Conservation (phyloP, 2,329 filamentous ascomycete species). For the Aspergillus transmontanensis region DNA sequence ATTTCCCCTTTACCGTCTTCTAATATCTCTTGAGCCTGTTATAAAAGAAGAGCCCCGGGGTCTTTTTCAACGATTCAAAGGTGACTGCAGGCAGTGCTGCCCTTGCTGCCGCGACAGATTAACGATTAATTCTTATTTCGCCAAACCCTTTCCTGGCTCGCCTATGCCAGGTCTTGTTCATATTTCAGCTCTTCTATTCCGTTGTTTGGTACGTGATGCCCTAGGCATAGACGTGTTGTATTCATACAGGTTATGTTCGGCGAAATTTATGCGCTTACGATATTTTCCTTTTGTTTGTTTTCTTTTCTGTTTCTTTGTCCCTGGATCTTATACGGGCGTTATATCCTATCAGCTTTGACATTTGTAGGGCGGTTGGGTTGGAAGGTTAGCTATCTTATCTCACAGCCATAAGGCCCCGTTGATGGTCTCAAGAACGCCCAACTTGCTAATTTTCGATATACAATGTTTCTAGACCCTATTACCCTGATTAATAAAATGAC, state of each 20-base stretch:
- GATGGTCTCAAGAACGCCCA: not conserved
- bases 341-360: not conserved
- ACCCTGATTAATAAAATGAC: not conserved
- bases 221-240: constrained; percentile 1
- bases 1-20: not conserved
- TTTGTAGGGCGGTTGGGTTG: not conserved
- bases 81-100: not conserved
- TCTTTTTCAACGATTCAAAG: not conserved
- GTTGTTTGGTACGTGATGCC: not conserved
- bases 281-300: not conserved
- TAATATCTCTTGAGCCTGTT: not conserved
- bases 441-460: not conserved
- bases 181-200: not conserved
- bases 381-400: not conserved
- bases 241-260: constrained; percentile 3
- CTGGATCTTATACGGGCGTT: not conserved
- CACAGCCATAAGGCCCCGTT: not conserved
- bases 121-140: not conserved
- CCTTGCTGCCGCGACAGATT: not conserved
- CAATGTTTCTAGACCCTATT: not conserved
- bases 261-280: not conserved
- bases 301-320: not conserved
- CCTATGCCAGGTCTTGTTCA: not conserved
- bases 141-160: not conserved
- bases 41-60: not conserved